These are phyloP conservation scores for Mycena indigotica DNA, from an alignment of 768 basidiomycete species.

Conservation along the genomic window DNA sequence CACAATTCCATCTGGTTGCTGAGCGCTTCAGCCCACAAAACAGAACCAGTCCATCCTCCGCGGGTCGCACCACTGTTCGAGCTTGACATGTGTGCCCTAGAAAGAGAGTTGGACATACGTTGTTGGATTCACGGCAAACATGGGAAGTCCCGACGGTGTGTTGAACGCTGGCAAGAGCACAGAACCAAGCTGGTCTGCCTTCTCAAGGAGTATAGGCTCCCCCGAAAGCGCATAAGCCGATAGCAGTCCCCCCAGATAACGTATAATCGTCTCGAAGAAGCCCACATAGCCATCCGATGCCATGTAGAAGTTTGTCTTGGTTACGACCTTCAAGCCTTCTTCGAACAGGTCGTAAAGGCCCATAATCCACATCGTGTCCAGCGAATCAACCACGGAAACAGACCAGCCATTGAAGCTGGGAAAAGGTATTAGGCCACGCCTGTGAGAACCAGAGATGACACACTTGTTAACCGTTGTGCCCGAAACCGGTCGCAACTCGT, in stretches of 20 bases:
- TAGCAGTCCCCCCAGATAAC: slow-evolving; percentile 81
- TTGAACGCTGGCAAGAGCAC: slow-evolving; percentile 73
- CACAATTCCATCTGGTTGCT: slow-evolving; percentile 71
- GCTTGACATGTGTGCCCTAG: slow-evolving; percentile 2
- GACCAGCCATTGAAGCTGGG: slow-evolving; percentile 56
- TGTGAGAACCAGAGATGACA: slow-evolving; percentile 20
- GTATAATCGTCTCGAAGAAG: slow-evolving; percentile 82
- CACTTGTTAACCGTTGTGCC: slow-evolving; percentile 54
- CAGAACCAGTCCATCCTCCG: slow-evolving; percentile 33
- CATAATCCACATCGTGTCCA: slow-evolving; percentile 84
- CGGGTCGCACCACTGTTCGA: slow-evolving; percentile 40
- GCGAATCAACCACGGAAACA: slow-evolving; percentile 71
- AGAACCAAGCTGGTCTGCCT: slow-evolving; percentile 73
- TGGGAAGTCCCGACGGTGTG: slow-evolving; percentile 69
- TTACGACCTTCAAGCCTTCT: slow-evolving; percentile 53
- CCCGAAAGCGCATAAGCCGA: slow-evolving; percentile 77
- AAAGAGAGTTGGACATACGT: slow-evolving; percentile 38
- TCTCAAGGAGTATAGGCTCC: slow-evolving; percentile 59
- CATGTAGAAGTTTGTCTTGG: slow-evolving; percentile 46
- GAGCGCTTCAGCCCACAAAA: slow-evolving; percentile 43
- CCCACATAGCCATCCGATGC: slow-evolving; percentile 39
- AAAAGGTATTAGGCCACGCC: neutral
- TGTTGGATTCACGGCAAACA: slow-evolving; percentile 64
- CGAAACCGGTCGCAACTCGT: slow-evolving; percentile 52
- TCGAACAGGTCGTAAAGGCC: slow-evolving; percentile 70